Conservation (phyloP, 345 rosid genomes). For the Lumnitzera littorea region DNA sequence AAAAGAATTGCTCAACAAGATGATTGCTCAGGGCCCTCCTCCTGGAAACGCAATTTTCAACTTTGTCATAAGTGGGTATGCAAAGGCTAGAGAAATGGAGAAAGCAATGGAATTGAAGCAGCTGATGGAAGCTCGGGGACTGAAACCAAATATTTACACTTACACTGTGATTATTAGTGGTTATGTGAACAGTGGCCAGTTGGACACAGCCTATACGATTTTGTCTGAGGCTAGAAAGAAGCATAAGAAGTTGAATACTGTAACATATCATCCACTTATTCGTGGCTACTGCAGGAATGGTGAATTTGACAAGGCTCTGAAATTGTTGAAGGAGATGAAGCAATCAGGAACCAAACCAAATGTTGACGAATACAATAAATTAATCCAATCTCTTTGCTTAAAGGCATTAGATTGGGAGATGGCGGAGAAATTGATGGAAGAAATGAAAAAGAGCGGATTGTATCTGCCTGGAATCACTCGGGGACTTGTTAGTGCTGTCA, state of each 20-base stretch:
- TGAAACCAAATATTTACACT: constrained; percentile 73
- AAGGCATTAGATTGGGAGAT: constrained; percentile 69
- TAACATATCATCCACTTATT: constrained; percentile 69
- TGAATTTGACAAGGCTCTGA: constrained; percentile 61
- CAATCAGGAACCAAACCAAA: constrained; percentile 47
- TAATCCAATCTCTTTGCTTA: constrained; percentile 64
- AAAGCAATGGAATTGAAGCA: constrained; percentile 50
- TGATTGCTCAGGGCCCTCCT: constrained; percentile 69
- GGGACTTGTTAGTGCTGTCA: constrained; percentile 65
- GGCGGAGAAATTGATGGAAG: constrained; percentile 57
- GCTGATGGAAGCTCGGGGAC: constrained; percentile 67
- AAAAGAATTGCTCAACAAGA: constrained; percentile 43
- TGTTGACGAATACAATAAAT: constrained; percentile 65
- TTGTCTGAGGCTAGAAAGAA: constrained; percentile 61
- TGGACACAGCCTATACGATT: constrained; percentile 57
- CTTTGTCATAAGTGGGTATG: constrained; percentile 40
- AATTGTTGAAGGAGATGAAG: constrained; percentile 66
- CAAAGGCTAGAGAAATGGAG: constrained; percentile 50
- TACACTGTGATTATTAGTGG: constrained; percentile 78
- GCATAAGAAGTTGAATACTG: constrained; percentile 56
- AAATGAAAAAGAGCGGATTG: constrained; percentile 66
- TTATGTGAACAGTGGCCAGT: constrained; percentile 59
- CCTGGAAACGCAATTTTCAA: constrained; percentile 84
- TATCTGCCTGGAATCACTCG: constrained; percentile 61
- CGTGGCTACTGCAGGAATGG: constrained; percentile 77